phyloP scores from a whole-genome alignment of 345 rosid genomes.

The Pistacia atlantica region DNA sequence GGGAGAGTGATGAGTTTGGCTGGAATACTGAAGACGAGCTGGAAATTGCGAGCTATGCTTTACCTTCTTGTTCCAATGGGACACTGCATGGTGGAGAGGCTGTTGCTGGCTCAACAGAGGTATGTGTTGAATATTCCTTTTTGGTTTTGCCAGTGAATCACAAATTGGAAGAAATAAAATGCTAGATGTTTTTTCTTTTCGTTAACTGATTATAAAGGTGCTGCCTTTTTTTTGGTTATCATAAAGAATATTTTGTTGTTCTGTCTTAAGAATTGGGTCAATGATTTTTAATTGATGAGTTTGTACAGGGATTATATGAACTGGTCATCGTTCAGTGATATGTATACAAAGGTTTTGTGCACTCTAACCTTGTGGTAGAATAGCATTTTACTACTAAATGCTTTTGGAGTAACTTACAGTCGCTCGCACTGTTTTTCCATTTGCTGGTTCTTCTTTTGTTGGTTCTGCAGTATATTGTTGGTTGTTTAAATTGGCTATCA shows the following conservation, averaged over 20 bases:
- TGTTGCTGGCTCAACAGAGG: slow-evolving; percentile 33
- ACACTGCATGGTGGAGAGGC: slow-evolving; percentile 32
- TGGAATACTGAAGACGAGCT: slow-evolving; percentile 77
- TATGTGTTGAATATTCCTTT: slow-evolving; percentile 15
- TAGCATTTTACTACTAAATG: background rate
- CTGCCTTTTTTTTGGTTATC: background rate
- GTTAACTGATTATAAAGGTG: slow-evolving; percentile 1
- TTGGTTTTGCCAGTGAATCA: background rate
- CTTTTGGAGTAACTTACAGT: background rate
- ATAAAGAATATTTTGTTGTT: background rate
- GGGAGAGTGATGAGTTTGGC: slow-evolving; percentile 41
- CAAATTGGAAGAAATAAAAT: background rate
- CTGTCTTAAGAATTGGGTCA: background rate
- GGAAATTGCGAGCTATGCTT: slow-evolving; percentile 45
- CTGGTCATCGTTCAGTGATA: background rate
- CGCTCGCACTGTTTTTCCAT: background rate
- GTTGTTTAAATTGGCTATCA: background rate
- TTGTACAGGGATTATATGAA: background rate
- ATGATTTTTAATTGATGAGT: slow-evolving; percentile 5
- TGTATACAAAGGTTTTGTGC: background rate
- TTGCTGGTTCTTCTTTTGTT: background rate
- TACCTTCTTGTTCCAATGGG: slow-evolving; percentile 29
- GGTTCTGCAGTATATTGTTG: background rate
- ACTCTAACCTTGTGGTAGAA: background rate
- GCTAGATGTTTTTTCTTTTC: background rate